Conservation (phyloP, 768 basidiomycete genomes). For the Hygrocybe coccinea region DNA sequence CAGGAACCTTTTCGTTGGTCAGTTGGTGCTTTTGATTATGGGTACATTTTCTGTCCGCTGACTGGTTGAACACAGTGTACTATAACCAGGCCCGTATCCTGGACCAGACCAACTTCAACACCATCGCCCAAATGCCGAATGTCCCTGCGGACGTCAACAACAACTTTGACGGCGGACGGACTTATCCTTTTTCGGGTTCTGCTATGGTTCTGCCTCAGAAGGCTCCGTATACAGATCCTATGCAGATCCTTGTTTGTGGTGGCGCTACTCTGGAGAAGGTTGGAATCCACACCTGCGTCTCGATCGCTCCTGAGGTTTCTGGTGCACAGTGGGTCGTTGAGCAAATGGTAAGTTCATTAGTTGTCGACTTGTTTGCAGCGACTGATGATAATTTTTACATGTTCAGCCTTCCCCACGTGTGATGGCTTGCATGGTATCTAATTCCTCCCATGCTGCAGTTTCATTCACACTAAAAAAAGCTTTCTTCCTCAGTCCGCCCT, state of each 20-base stretch:
- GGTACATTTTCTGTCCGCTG: neutral
- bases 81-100: conserved; percentile 79
- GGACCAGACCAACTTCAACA: conserved; percentile 60
- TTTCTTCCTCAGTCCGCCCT: too few relatives aligned
- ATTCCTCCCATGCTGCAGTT: too few relatives aligned
- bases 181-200: conserved; percentile 75
- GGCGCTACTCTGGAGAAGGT: conserved; percentile 61
- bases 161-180: conserved; percentile 61
- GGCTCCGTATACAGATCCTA: conserved; percentile 69
- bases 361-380: neutral
- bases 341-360: conserved; percentile 46
- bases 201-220: conserved; percentile 64
- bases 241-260: conserved; percentile 67
- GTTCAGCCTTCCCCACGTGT: conserved; percentile 54
- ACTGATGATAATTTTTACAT: neutral
- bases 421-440: conserved; percentile 66
- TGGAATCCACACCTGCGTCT: conserved; percentile 62
- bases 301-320: conserved; percentile 57
- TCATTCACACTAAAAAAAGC: too few relatives aligned
- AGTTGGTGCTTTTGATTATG: conserved; percentile 12
- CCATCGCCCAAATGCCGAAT: conserved; percentile 57
- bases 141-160: conserved; percentile 71
- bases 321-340: conserved; percentile 68
- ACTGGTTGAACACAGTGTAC: conserved; percentile 52
- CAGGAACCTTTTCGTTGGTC: conserved; percentile 65